phyloP scores from a whole-genome alignment of 176 grass and related monocot species.

The Tuctoria greenei region DNA sequence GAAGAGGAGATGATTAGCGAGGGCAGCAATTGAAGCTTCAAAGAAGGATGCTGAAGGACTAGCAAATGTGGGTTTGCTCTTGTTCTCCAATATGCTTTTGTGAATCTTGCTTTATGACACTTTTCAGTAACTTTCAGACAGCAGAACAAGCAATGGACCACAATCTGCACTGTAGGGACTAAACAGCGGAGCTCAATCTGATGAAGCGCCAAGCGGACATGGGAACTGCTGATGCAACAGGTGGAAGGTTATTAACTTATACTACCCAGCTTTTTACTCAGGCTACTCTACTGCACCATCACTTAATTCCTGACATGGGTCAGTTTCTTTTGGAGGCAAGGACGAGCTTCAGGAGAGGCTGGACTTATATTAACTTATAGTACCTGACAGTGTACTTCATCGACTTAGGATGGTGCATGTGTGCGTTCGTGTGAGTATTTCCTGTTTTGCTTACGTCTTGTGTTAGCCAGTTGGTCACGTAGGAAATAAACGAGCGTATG shows the following conservation, averaged over 20 bases:
- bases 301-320: conserved; percentile 22
- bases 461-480: no score
- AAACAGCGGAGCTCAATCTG: conserved; percentile 46
- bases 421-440: no score
- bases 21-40: conserved; percentile 91
- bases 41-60: conserved; percentile 71
- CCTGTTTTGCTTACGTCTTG: no score
- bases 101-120: background rate
- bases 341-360: conserved; percentile 49
- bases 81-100: conserved; percentile 25
- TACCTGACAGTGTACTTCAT: no score
- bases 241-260: conserved; percentile 68
- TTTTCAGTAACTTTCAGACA: conserved; percentile 42
- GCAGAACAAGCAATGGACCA: conserved; percentile 44
- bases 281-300: conserved; percentile 5
- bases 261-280: conserved; percentile 21
- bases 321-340: conserved; percentile 63
- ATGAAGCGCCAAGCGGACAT: conserved; percentile 42
- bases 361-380: no score
- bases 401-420: no score
- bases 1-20: conserved; percentile 98
- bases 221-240: conserved; percentile 31
- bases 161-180: conserved; percentile 35
- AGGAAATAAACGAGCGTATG: no score
- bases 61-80: conserved; percentile 45